Percentiles rank a stretch among this genome's conserved stretches.
These are phyloP conservation scores for Eucommia ulmoides DNA, from an alignment of 257 asterid species.

Conservation along the genomic window DNA sequence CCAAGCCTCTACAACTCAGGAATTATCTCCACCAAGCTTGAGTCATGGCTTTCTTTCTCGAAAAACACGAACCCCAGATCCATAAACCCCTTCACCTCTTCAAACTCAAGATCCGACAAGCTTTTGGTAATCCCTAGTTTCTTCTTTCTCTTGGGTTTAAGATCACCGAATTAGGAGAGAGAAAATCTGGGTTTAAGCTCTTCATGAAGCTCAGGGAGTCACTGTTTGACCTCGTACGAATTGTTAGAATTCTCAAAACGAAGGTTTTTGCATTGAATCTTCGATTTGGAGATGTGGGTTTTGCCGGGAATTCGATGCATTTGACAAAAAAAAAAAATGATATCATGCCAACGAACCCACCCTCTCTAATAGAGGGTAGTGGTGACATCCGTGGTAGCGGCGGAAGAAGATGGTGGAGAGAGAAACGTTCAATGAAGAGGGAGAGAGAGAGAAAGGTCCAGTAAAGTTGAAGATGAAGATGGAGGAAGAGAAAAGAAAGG, in stretches of 20 bases:
- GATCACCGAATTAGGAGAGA: slow-evolving; percentile 28
- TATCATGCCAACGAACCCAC: too few relatives aligned
- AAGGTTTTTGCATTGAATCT: background rate
- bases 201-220: slow-evolving; percentile 14
- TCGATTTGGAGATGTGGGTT: slow-evolving; percentile 5
- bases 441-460: too few relatives aligned
- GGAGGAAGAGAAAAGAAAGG: too few relatives aligned
- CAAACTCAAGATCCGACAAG: slow-evolving; percentile 43
- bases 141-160: slow-evolving; percentile 2
- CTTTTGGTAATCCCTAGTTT: slow-evolving; percentile 23
- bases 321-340: background rate
- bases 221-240: slow-evolving; percentile 21
- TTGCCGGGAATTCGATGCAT: slow-evolving; percentile 5
- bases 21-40: slow-evolving; percentile 24
- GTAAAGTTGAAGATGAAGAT: too few relatives aligned
- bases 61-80: slow-evolving; percentile 57
- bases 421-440: too few relatives aligned
- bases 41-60: slow-evolving; percentile 28
- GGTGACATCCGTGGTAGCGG: too few relatives aligned
- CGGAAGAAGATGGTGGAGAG: too few relatives aligned
- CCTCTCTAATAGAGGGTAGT: too few relatives aligned
- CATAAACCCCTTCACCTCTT: slow-evolving; percentile 52
- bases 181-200: slow-evolving; percentile 7
- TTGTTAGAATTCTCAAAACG: slow-evolving; percentile 13
- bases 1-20: slow-evolving; percentile 43